phyloP scores from a whole-genome alignment of 1,284 basidiomycete genomes.

The Sparassis latifolia region DNA sequence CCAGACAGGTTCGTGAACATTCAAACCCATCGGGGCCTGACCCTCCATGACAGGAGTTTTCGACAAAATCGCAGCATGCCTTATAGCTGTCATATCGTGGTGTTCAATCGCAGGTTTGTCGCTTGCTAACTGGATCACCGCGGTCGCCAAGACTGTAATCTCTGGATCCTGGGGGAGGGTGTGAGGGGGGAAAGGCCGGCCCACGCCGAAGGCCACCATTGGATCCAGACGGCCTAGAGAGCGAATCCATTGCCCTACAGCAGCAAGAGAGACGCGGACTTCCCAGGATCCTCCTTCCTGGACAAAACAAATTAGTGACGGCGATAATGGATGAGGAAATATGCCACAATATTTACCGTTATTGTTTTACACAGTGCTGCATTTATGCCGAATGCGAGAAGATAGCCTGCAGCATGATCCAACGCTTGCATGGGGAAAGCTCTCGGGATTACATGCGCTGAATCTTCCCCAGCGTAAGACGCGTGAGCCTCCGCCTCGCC shows the following conservation, averaged over 20 bases:
- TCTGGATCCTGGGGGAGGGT: slow-evolving; percentile 30
- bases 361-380: slow-evolving; percentile 48
- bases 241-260: slow-evolving; percentile 50
- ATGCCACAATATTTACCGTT: slow-evolving; percentile 29
- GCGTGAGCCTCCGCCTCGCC: slow-evolving; percentile 48
- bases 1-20: slow-evolving; percentile 29
- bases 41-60: slow-evolving; percentile 38
- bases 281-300: slow-evolving; percentile 62
- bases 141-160: slow-evolving; percentile 25
- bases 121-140: slow-evolving; percentile 20
- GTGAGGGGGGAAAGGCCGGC: slow-evolving; percentile 30
- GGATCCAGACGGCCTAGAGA: slow-evolving; percentile 44
- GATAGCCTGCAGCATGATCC: slow-evolving; percentile 56
- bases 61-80: slow-evolving; percentile 41
- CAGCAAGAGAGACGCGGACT: slow-evolving; percentile 52
- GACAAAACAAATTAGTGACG: neutral
- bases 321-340: neutral
- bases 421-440: slow-evolving; percentile 57
- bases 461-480: slow-evolving; percentile 17
- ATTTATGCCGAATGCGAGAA: slow-evolving; percentile 55
- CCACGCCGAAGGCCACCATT: slow-evolving; percentile 33
- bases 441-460: slow-evolving; percentile 28
- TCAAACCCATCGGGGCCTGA: slow-evolving; percentile 28
- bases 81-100: slow-evolving; percentile 36
- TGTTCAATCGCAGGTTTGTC: slow-evolving; percentile 7